Base-by-base conservation (phyloP, 106 monocot species). In the Agapanthus africanus region DNA sequence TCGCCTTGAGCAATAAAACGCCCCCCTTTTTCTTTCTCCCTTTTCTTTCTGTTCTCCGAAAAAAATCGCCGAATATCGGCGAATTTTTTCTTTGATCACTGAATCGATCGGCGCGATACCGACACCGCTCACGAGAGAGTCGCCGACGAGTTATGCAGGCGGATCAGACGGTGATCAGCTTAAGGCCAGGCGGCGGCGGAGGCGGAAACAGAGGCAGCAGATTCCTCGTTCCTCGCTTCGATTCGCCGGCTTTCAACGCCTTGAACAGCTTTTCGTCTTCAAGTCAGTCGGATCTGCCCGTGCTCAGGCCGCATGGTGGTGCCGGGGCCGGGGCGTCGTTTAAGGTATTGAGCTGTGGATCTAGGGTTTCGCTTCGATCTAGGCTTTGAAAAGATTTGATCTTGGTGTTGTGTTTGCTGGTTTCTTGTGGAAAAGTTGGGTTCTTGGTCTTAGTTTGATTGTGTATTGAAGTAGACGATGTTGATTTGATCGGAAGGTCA, bases 181-280 rank as follows among this genome's bases (percentile, higher is more conserved):
- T 88, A 83, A 85, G 88, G 74, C 88, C 88, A 44, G 91, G 91
- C 35, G 92, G 92, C 40, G 91, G 87, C 50, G 66, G 66, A 9
- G 91, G 87, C 50, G 66, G 66, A 9, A 83, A 71, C 60, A 77
- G 87, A 35, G 77, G 79, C 74, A 63, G 73, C 65, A 51, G 77
- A 32, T 40, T 76, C n/a, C n/a, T n/a, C n/a, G n/a, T n/a, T n/a
- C n/a, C n/a, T 22, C 79, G 84, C 37, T 84, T 87, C 56, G 77
- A 78, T 51, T 71, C 86, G 22, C n/a, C 84, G 33, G 71, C 72
- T 46, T 75, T 73, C 69, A 71, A 67, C 69, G 75, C 74, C 31
- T 26, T 66, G 7, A 66, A 40, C 22, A 28, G 28, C 41, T 41
- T 40, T 15, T 33, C 60, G 18, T 59, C 10, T 22, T 19, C 74